A percentile compares a stretch with the other conserved stretches of the same genome.
Conservation (phyloP, 768 basidiomycete species). For the Phallus indusiatus region DNA sequence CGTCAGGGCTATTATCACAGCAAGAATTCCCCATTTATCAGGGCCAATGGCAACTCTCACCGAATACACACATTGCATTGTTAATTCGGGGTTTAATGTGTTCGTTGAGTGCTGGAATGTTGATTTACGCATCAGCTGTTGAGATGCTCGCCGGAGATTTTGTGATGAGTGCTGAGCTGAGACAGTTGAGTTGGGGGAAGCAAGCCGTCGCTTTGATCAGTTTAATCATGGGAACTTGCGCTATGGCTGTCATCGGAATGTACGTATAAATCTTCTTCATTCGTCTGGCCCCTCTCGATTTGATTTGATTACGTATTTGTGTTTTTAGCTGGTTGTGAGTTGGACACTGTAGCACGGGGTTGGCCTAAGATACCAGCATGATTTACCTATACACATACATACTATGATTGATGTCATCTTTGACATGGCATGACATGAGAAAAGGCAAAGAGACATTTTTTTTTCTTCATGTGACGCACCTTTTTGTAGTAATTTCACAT, state of each 20-base stretch:
- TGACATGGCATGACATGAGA: no score
- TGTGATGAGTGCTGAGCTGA: conserved; percentile 55
- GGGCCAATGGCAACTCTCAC: conserved; percentile 16
- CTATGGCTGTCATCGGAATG: conserved; percentile 51
- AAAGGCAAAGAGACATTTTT: no score
- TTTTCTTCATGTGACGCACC: background rate
- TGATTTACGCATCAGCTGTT: conserved; percentile 74
- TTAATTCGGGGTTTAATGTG: conserved; percentile 68
- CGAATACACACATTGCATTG: conserved; percentile 30
- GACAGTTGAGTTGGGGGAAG: conserved; percentile 18
- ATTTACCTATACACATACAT: no score
- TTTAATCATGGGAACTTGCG: conserved; percentile 47
- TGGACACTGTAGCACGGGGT: no score
- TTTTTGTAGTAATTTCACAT: background rate
- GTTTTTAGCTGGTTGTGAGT: background rate
- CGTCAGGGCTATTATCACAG: no score
- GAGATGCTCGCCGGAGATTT: conserved; percentile 87
- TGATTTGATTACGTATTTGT: no score
- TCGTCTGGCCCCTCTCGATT: no score
- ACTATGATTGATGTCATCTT: no score
- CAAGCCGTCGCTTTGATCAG: conserved; percentile 52
- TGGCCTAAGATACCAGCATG: no score
- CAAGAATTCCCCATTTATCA: no score
- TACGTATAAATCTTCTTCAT: background rate
- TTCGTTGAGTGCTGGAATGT: conserved; percentile 75